Percentiles rank a stretch among this genome's conserved stretches.
These are phyloP conservation scores for Paraphysoderma sedebokerense DNA, from an alignment of 371 early-diverging fungal species.

Conservation along the genomic window DNA sequence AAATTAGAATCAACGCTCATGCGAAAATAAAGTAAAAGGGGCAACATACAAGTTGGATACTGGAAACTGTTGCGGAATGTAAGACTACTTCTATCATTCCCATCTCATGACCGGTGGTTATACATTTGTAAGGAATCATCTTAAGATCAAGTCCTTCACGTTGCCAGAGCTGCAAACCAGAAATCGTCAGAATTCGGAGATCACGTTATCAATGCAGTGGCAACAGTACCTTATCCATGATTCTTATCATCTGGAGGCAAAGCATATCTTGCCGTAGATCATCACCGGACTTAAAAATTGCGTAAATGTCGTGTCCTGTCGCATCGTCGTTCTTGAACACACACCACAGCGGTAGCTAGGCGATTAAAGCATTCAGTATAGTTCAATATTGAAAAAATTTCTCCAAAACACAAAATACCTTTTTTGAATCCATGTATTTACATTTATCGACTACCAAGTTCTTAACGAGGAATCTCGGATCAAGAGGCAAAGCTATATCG, in stretches of 20 bases:
- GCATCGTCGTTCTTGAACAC: conserved; percentile 2
- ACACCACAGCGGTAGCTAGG: conserved; percentile 4
- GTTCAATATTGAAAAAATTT: too few relatives aligned
- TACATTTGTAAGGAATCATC: conserved; percentile 3
- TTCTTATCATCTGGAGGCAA: conserved; percentile 8
- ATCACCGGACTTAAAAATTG: conserved; percentile 6
- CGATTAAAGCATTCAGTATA: neutral
- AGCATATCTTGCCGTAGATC: conserved; percentile 6
- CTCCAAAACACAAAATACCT: neutral
- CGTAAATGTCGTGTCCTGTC: conserved; percentile 1
- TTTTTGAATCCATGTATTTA: conserved; percentile 7
- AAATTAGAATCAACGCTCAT: too few relatives aligned
- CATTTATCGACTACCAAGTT: conserved; percentile 1
- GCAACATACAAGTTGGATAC: conserved; percentile 5
- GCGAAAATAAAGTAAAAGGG: too few relatives aligned
- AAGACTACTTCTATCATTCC: conserved; percentile 6
- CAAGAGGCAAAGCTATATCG: conserved; percentile 5
- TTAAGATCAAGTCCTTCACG: conserved; percentile 5
- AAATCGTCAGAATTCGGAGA: too few relatives aligned
- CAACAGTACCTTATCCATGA: too few relatives aligned
- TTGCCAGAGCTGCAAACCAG: conserved; percentile 6
- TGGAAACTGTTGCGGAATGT: conserved; percentile 5
- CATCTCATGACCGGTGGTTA: conserved; percentile 4
- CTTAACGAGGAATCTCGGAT: neutral
- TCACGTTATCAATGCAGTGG: too few relatives aligned